Conservation (phyloP, 2,329 filamentous ascomycete genomes). For the Plenodomus tracheiphilus region DNA sequence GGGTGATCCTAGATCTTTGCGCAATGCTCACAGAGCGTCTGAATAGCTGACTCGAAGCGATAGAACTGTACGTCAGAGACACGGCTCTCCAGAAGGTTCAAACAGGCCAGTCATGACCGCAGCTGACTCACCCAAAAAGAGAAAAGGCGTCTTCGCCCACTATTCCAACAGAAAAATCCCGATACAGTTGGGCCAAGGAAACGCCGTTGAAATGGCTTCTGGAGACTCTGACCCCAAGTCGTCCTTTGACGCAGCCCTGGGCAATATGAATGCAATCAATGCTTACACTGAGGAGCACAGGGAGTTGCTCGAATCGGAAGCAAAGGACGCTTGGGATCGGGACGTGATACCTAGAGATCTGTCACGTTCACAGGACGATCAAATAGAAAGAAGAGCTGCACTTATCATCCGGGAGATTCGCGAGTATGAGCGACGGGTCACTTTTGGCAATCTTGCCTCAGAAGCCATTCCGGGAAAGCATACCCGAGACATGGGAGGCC, state of each 20-base stretch:
- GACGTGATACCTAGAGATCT: constrained; percentile 21
- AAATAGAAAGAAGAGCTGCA: constrained; percentile 35
- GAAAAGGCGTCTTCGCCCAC: constrained; percentile 32
- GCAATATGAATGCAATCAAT: not conserved
- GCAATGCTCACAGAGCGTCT: not conserved
- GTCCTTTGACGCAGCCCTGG: constrained; percentile 12
- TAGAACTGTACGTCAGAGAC: constrained; percentile 40
- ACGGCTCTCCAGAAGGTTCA: constrained; percentile 23
- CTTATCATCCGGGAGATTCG: constrained; percentile 43
- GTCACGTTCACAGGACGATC: constrained; percentile 16
- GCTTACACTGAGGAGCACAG: constrained; percentile 26
- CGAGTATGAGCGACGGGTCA: constrained; percentile 47
- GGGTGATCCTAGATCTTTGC: constrained; percentile 6
- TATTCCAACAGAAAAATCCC: constrained; percentile 14
- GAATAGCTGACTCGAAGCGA: constrained; percentile 1
- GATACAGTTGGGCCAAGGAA: constrained; percentile 13
- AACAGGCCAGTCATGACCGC: constrained; percentile 29
- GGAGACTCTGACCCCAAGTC: not conserved
- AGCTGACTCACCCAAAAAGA: constrained; percentile 42
- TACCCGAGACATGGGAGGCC: constrained; percentile 53
- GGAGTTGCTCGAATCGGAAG: constrained; percentile 37
- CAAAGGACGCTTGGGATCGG: constrained; percentile 42
- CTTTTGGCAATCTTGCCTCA: constrained; percentile 49
- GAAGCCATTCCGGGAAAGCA: constrained; percentile 46
- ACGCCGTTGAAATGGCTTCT: constrained; percentile 5